Base-by-base conservation (phyloP, 352 stramenopile species). In the Stephanocyclus meneghinianus region DNA sequence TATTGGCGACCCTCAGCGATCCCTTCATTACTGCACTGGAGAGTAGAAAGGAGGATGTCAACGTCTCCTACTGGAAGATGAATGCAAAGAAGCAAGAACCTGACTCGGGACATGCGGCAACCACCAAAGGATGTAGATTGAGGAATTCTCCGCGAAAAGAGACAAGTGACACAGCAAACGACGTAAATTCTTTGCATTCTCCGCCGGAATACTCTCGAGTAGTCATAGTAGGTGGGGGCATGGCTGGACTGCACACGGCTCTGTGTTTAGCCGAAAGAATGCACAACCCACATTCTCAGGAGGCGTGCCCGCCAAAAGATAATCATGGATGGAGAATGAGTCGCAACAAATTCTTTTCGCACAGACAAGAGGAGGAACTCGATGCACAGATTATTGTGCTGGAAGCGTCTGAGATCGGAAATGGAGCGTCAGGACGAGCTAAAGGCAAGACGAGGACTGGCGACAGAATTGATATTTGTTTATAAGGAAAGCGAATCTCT, bases 1-100 rank as follows among this genome's bases (percentile, higher is more conserved):
- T 69, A 4, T 8, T 47, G 44, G 35, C 37, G 2, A 21, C 29
- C 26, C 51, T 32, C 9, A 78, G 70, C 37, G 70, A 78, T 71
- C 70, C 70, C 21, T 30, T 78, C n/a, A 66, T 47, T 53, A 62
- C 68, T 47, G 21, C 40, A 32, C 55, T 57, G 30, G 44, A 67
- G 44, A 65, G 78, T 1, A 53, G 82, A 26, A 61, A 79, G 2
- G 51, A 87, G 1, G 67, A 79, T 55, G 76, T 68, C 4, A 78
- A 86, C 68, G 60, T 78, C 57, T 71, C 76, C 8, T 76, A 81
- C 51, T 76, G 67, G 59, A 72, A 62, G 64, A 53, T 47, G 21
- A 40, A 40, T 21, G 15, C 5, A 4, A 42, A 21, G 6, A 7
- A 69, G 18, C 26, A 57, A 30, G 18, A 62, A 7, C 9, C 42